These are phyloP conservation scores for Metschnikowia chrysomelidarum DNA, from an alignment of 805 yeast species.

Conservation along the genomic window DNA sequence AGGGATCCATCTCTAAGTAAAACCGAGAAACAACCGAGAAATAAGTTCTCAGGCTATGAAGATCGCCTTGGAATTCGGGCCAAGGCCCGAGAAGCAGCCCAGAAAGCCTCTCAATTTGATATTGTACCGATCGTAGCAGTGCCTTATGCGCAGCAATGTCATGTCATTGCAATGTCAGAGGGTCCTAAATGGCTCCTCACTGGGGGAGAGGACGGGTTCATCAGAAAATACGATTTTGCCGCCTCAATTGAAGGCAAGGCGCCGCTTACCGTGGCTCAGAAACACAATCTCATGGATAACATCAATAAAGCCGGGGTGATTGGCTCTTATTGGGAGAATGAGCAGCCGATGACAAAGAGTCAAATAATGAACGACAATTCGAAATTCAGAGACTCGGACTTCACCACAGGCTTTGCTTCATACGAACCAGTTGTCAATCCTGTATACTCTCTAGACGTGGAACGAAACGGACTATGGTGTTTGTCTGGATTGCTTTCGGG, in stretches of 20 bases:
- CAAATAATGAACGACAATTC: conserved; percentile 39
- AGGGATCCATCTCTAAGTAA: background rate
- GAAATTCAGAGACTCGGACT: conserved; percentile 36
- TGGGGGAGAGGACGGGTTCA: conserved; percentile 95
- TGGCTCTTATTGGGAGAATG: conserved; percentile 92
- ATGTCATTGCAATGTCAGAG: conserved; percentile 70
- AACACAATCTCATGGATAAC: conserved; percentile 83
- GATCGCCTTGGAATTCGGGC: conserved; percentile 15
- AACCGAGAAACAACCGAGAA: too few relatives aligned
- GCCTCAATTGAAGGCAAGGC: conserved; percentile 83
- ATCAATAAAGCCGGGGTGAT: conserved; percentile 82
- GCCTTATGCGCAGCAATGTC: conserved; percentile 76
- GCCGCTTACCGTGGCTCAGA: conserved; percentile 87
- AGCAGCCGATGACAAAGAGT: conserved; percentile 65
- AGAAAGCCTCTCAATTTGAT: conserved; percentile 56
- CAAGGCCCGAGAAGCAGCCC: conserved; percentile 42
- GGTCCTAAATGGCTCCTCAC: conserved; percentile 87
- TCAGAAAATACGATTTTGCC: conserved; percentile 83
- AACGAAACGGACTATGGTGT: conserved; percentile 79
- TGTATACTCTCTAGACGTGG: conserved; percentile 83
- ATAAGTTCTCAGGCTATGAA: background rate
- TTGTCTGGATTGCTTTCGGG: conserved; percentile 80
- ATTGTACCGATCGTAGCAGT: conserved; percentile 85
- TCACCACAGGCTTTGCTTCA: conserved; percentile 34
- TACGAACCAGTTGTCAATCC: conserved; percentile 73